Conservation (phyloP, 176 grass and related monocot genomes). For the Leersia perrieri region DNA sequence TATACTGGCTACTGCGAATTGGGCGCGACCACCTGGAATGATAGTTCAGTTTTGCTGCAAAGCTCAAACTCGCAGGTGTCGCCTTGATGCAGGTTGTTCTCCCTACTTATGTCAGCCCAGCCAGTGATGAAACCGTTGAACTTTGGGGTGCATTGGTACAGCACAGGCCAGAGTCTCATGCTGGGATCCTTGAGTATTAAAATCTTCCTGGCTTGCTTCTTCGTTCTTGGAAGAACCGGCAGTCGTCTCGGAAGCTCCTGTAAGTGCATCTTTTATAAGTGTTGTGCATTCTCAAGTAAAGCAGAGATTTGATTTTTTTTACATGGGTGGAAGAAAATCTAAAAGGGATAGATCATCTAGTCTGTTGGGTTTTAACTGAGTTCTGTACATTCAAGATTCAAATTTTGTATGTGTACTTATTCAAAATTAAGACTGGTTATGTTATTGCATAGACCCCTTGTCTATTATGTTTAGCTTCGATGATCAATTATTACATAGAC, state of each 20-base stretch:
- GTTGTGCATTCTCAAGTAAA: not conserved
- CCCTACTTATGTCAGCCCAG: constrained; percentile 45
- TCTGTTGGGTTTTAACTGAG: not conserved
- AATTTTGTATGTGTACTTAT: not conserved
- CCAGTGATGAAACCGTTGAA: constrained; percentile 57
- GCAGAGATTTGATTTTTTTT: not conserved
- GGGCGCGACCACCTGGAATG: constrained; percentile 29
- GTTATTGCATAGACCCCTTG: too few relatives aligned
- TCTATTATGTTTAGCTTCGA: not conserved
- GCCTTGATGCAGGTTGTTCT: constrained; percentile 40
- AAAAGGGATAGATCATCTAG: too few relatives aligned
- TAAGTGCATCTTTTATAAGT: not conserved
- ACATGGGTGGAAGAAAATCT: not conserved
- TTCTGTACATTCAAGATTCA: not conserved
- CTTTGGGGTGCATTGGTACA: constrained; percentile 45
- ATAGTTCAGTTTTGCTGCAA: constrained; percentile 9
- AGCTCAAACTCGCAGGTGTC: constrained; percentile 52
- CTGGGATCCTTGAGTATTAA: constrained; percentile 46
- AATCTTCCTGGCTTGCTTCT: constrained; percentile 51
- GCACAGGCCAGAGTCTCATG: constrained; percentile 45
- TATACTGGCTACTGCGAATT: not conserved
- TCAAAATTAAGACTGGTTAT: not conserved
- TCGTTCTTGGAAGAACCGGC: constrained; percentile 38
- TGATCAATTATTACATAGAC: too few relatives aligned
- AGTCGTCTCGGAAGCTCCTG: constrained; percentile 54